These are phyloP conservation scores for Malassezia caprae DNA, from an alignment of 1,284 basidiomycete genomes.

Conservation along the genomic window DNA sequence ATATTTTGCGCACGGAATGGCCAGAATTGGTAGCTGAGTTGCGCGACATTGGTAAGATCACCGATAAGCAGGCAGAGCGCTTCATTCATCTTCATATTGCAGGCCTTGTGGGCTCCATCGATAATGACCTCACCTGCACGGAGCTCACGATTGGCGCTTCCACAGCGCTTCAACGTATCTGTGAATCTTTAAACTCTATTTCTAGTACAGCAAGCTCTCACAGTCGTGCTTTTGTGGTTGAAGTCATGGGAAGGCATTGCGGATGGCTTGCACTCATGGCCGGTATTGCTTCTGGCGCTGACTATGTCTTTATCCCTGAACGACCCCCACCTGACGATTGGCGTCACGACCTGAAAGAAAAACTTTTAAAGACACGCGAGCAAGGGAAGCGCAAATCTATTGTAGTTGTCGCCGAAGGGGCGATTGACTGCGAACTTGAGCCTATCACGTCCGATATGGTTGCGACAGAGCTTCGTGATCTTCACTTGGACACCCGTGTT, in stretches of 20 bases:
- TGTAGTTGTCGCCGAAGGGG: conserved; percentile 94
- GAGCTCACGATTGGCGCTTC: conserved; percentile 93
- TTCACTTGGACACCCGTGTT: conserved; percentile 87
- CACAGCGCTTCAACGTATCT: conserved; percentile 89
- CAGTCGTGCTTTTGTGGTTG: conserved; percentile 92
- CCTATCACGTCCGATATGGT: conserved; percentile 83
- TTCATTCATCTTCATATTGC: conserved; percentile 86
- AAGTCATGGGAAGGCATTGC: conserved; percentile 97
- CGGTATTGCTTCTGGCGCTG: conserved; percentile 84
- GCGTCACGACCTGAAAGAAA: conserved; percentile 85
- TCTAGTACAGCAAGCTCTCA: conserved; percentile 92
- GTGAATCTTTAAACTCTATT: conserved; percentile 95
- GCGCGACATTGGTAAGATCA: conserved; percentile 60
- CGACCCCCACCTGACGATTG: conserved; percentile 72
- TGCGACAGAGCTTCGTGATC: conserved; percentile 75
- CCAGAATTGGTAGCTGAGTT: conserved; percentile 67
- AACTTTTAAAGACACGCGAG: conserved; percentile 75
- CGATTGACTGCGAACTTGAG: conserved; percentile 73
- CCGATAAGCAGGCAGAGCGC: conserved; percentile 59
- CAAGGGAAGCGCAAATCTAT: conserved; percentile 95
- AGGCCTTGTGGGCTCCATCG: conserved; percentile 92
- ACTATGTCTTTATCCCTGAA: conserved; percentile 96
- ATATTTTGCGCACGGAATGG: conserved; percentile 89
- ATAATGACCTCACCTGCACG: conserved; percentile 97
- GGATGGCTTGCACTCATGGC: conserved; percentile 93